Conservation (phyloP, 225 moss, liverwort and hornwort genomes). For the Rhytidiadelphus loreus region DNA sequence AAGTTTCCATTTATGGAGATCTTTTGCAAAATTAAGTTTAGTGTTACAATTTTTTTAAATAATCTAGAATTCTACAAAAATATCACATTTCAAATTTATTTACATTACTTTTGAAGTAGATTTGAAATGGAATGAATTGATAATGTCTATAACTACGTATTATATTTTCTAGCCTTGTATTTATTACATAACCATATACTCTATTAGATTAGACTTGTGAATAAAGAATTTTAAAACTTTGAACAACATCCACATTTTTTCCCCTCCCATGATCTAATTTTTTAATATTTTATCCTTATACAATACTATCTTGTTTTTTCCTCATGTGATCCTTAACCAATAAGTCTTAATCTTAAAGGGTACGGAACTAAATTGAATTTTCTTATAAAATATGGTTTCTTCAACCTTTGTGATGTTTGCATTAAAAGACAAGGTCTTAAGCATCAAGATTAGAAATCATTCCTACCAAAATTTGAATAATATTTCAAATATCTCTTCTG, state of each 20-base stretch:
- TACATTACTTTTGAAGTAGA: neutral
- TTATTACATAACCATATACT: too few species aligned
- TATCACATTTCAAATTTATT: neutral
- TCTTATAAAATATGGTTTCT: neutral
- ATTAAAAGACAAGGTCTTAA: neutral
- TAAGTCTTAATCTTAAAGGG: too few species aligned
- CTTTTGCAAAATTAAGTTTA: neutral
- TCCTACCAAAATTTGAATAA: neutral
- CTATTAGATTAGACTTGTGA: too few species aligned
- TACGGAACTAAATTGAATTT: too few species aligned
- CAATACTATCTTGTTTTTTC: too few species aligned
- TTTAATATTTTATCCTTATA: too few species aligned
- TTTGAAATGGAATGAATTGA: neutral
- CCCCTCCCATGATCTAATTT: too few species aligned
- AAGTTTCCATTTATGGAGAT: neutral
- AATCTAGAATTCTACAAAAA: neutral
- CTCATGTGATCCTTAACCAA: too few species aligned
- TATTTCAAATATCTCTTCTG: neutral
- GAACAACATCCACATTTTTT: too few species aligned
- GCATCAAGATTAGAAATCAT: neutral
- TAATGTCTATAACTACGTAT: neutral
- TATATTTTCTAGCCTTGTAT: too few species aligned
- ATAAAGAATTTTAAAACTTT: too few species aligned
- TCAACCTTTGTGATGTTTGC: neutral
- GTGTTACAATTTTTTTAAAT: neutral